Evolutionary conservation across 2,329 filamentous ascomycete species (phyloP), one percentile per base, ranked within the genome.

Genomic region (Alternaria infectoria): DNA sequence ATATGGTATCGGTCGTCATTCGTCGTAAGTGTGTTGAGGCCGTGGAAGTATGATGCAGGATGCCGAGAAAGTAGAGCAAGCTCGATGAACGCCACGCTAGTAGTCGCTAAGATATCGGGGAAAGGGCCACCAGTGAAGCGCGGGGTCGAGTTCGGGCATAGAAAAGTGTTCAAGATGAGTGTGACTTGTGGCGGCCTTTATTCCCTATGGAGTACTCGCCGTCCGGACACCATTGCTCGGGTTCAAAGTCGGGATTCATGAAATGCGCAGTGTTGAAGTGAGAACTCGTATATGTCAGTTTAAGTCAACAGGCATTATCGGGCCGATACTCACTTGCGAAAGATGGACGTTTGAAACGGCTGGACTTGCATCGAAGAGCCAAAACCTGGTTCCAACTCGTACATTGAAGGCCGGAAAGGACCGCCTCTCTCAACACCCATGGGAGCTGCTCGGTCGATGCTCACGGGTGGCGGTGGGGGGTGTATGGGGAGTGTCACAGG

Each of bases 231-330:
- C 84, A 86, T 62, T 85, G 82, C 66, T 86, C 83, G 6, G 84
- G 84, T 61, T 86, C 82, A 68, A 86, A 86, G 30, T 85, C 82
- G 19, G 83, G 81, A 66, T 85, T 86, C 62, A 82, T 72, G 71
- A 83, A 86, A 72, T 86, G 84, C 6, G 83, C 83, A 19, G 83
- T 83, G 60, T 85, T 85, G 79, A 80, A 85, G 66, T 83, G 83
- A 6, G 83, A 86, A 69, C 83, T 85, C 47, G 36, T 32, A 8
- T 8, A 9, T 3, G 51, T 79, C 54, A 78, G 69, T 28, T 45
- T 6, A 49, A 36, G 23, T n/a, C 50, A 45, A 28, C 52, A 15
- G 1, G 19, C 7, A 23, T n/a, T 19, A 25, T 26, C 36, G 15
- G 11, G n/a, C 46, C 49, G 32, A 59, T 47, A 68, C 82, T 73